Evolutionary conservation across 768 basidiomycete genomes (phyloP).

Genomic region (Rhizopogon sp.): DNA sequence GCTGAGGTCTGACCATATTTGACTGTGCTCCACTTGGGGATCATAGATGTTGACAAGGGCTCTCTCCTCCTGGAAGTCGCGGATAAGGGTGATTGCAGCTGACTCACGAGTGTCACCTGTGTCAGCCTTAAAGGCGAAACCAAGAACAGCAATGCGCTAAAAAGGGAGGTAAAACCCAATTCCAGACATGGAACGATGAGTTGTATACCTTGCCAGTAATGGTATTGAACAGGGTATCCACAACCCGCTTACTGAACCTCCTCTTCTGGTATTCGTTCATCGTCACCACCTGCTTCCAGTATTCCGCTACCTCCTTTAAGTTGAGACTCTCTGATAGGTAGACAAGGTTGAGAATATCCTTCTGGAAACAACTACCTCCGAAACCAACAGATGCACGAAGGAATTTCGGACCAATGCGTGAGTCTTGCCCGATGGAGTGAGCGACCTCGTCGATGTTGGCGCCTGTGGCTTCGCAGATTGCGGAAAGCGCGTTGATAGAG

Average conservation of each 20-base stretch:
- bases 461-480: conserved; percentile 98
- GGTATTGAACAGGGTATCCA: conserved; percentile 97
- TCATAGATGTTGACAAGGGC: conserved; percentile 89
- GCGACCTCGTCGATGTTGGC: conserved; percentile 99
- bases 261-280: conserved; percentile 99
- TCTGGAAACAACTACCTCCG: conserved; percentile 99
- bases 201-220: conserved; percentile 84
- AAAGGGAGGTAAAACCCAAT: conserved; percentile 2
- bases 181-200: background rate
- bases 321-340: conserved; percentile 94
- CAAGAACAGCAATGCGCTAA: conserved; percentile 90
- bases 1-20: conserved; percentile 81
- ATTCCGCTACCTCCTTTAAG: conserved; percentile 93
- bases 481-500: conserved; percentile 95
- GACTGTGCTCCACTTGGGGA: conserved; percentile 78
- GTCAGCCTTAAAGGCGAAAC: conserved; percentile 99
- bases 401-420: conserved; percentile 93
- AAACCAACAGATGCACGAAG: conserved; percentile 94
- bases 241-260: conserved; percentile 92
- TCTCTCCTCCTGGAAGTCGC: conserved; percentile 87
- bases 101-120: conserved; percentile 99
- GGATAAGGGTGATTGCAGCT: conserved; percentile 89
- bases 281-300: conserved; percentile 96
- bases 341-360: conserved; percentile 98
- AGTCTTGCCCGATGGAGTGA: conserved; percentile 88